Conservation (phyloP, 2,329 filamentous ascomycete genomes). For the Colletotrichum sp. region DNA sequence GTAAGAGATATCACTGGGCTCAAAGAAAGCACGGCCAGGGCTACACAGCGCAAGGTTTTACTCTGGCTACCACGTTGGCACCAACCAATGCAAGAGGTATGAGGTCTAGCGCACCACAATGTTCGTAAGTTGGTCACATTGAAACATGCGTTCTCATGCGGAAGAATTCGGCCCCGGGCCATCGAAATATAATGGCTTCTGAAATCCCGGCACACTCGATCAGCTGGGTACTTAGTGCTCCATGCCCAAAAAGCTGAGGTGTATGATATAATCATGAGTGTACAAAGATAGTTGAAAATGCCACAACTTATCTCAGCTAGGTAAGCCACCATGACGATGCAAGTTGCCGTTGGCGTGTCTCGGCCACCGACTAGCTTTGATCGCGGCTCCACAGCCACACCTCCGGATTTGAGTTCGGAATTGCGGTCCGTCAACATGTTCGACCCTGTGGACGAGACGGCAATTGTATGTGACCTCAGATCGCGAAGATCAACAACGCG, state of each 20-base stretch:
- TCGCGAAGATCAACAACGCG: neutral
- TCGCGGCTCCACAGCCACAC: neutral
- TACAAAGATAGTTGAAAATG: too few species aligned
- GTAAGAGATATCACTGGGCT: neutral
- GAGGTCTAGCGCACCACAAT: accelerated
- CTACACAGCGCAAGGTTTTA: neutral
- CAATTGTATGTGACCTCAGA: neutral
- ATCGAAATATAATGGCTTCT: neutral
- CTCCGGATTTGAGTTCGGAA: neutral
- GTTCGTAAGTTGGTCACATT: neutral
- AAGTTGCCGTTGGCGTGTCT: neutral
- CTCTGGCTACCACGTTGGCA: neutral
- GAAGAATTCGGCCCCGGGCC: neutral
- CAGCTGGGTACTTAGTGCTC: accelerated
- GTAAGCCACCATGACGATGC: neutral
- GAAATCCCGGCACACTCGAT: neutral
- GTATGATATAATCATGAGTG: too few species aligned
- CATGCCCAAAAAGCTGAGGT: neutral
- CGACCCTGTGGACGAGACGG: accelerated
- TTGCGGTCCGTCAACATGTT: neutral
- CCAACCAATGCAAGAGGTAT: accelerated
- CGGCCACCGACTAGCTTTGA: neutral
- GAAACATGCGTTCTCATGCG: neutral
- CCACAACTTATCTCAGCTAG: neutral
- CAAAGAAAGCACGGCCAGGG: neutral